These are phyloP conservation scores for Aureobasidium sp. DNA, from an alignment of 2,329 filamentous ascomycete species.

Conservation along the genomic window DNA sequence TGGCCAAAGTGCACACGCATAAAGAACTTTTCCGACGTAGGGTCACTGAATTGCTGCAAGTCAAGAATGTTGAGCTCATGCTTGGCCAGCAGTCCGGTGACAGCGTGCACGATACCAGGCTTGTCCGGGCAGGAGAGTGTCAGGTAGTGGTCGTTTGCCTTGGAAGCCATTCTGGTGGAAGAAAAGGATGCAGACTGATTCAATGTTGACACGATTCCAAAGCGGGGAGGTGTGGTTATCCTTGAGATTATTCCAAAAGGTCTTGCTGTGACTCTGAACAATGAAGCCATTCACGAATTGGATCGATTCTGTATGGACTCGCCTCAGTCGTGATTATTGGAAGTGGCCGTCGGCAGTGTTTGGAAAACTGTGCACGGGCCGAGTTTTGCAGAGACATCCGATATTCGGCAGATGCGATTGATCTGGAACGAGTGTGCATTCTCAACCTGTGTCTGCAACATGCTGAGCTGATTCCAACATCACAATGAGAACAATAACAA, in stretches of 20 bases:
- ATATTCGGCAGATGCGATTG: neutral
- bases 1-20: constrained; percentile 81
- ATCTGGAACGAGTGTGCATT: neutral
- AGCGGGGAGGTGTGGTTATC: constrained; percentile 1
- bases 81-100: constrained; percentile 68
- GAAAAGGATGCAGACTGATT: constrained; percentile 7
- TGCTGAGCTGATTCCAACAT: neutral
- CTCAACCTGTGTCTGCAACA: neutral
- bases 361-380: constrained; percentile 5
- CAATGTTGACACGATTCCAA: neutral
- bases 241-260: constrained; percentile 11
- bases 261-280: constrained; percentile 2
- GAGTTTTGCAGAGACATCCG: neutral
- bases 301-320: neutral
- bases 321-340: constrained; percentile 4
- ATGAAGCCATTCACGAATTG: constrained; percentile 5
- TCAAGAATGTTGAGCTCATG: constrained; percentile 76
- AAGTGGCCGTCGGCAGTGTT: neutral
- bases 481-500: neutral
- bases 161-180: neutral
- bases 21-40: constrained; percentile 69
- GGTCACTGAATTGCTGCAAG: constrained; percentile 77
- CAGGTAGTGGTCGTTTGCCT: constrained; percentile 57
- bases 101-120: constrained; percentile 76
- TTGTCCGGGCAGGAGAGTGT: constrained; percentile 80